These are phyloP conservation scores for Gracilaria domingensis DNA, from an alignment of 23 red algal species.

Conservation along the genomic window DNA sequence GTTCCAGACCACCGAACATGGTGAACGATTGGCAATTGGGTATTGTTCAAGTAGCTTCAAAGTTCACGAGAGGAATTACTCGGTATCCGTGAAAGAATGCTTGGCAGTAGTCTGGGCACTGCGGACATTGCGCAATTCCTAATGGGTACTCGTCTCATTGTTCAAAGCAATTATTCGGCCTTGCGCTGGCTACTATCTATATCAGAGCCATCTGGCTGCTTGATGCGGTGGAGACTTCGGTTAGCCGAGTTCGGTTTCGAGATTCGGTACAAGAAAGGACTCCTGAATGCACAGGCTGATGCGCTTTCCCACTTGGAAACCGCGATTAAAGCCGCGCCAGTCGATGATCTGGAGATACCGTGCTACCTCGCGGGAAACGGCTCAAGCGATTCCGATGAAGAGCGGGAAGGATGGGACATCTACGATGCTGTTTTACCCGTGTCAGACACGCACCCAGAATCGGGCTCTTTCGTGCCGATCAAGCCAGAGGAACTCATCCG, in stretches of 20 bases:
- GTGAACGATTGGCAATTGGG: not conserved
- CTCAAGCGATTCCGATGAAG: not conserved
- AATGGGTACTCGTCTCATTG: not conserved
- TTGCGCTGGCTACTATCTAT: not conserved
- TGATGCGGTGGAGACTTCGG: not conserved
- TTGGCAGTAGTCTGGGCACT: not conserved
- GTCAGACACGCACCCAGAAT: not conserved
- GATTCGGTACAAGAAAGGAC: not conserved
- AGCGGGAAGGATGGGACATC: not conserved
- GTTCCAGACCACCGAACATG: not conserved
- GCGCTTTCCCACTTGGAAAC: constrained; percentile 5
- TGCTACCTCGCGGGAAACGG: not conserved
- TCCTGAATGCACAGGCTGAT: constrained; percentile 17
- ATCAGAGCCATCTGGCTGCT: not conserved
- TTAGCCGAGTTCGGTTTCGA: not conserved
- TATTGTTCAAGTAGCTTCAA: not conserved
- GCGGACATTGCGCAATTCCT: not conserved
- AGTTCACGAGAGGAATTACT: not conserved
- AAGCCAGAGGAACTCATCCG: constrained; percentile 25
- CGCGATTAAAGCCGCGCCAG: not conserved
- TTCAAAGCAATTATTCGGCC: not conserved
- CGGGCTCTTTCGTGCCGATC: not conserved
- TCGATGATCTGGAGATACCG: constrained; percentile 6
- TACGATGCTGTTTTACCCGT: not conserved
- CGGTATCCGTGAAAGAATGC: not conserved